These are phyloP conservation scores for Verticillium isaacii DNA, from an alignment of 2,329 filamentous ascomycete species.

Conservation along the genomic window DNA sequence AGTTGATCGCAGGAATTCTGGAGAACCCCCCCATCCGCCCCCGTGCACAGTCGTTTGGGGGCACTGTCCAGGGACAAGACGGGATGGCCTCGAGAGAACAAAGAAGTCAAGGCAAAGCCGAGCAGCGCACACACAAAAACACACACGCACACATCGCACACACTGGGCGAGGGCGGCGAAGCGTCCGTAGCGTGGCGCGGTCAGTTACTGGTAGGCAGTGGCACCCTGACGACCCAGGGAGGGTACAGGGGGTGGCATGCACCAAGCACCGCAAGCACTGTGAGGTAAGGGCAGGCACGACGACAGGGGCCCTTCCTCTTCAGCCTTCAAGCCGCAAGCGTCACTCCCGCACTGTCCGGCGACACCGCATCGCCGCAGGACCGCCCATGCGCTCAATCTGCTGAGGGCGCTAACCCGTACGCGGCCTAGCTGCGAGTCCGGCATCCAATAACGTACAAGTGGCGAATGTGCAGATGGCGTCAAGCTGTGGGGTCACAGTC, in stretches of 20 bases:
- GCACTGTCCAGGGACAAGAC: background rate
- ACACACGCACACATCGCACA: background rate
- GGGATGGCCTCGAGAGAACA: background rate
- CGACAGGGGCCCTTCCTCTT: background rate
- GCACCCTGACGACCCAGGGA: background rate
- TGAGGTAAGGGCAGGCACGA: background rate
- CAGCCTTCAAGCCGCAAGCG: background rate
- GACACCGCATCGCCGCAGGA: conserved; percentile 6
- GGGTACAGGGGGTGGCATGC: background rate
- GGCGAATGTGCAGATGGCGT: conserved; percentile 13
- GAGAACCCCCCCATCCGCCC: background rate
- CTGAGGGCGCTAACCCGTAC: conserved; percentile 7
- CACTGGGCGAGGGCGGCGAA: background rate
- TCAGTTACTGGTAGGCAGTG: background rate
- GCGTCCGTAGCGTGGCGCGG: background rate
- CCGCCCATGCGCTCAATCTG: conserved; percentile 14
- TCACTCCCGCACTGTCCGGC: conserved; percentile 4
- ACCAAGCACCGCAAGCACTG: background rate
- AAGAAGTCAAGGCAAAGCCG: background rate
- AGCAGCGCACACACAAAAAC: background rate
- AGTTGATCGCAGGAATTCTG: background rate
- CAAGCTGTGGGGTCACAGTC: conserved; percentile 4
- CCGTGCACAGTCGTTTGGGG: background rate
- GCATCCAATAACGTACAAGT: conserved; percentile 10
- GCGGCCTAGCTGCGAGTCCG: conserved; percentile 6